Evolutionary conservation across 495 filamentous ascomycete genomes (phyloP).

Genomic region (Schizothecium vesticola): DNA sequence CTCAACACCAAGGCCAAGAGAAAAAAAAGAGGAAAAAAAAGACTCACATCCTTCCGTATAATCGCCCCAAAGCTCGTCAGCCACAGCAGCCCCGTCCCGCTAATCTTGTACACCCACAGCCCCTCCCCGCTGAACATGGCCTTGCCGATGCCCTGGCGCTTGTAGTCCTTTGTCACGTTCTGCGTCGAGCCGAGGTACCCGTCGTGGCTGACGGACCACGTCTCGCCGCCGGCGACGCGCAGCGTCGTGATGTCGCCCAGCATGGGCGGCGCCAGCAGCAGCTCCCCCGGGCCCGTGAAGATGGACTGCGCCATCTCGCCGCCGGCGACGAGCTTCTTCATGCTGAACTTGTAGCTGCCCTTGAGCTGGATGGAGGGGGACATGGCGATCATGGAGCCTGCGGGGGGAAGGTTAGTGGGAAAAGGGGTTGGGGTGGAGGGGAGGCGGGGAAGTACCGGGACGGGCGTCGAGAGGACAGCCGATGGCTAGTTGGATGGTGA

Average conservation of each 20-base stretch:
- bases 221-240: slow-evolving; percentile 58
- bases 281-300: slow-evolving; percentile 86
- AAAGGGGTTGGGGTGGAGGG: neutral
- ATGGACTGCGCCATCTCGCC: slow-evolving; percentile 75
- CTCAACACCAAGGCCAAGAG: neutral
- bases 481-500: slow-evolving; percentile 85
- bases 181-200: slow-evolving; percentile 73
- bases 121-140: slow-evolving; percentile 92
- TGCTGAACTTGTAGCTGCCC: slow-evolving; percentile 70
- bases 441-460: slow-evolving; percentile 52
- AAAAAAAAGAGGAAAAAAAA: neutral
- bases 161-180: slow-evolving; percentile 74
- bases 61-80: slow-evolving; percentile 91
- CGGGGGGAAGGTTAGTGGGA: neutral
- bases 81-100: slow-evolving; percentile 75
- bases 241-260: slow-evolving; percentile 85
- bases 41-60: slow-evolving; percentile 84
- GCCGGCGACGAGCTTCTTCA: slow-evolving; percentile 79
- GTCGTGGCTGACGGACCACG: slow-evolving; percentile 80
- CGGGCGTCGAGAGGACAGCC: slow-evolving; percentile 79
- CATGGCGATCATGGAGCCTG: slow-evolving; percentile 92
- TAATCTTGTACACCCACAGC: slow-evolving; percentile 83
- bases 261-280: slow-evolving; percentile 72
- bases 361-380: slow-evolving; percentile 77
- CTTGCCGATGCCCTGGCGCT: slow-evolving; percentile 82